A percentile compares a stretch with the other conserved stretches of the same genome.
Conservation (phyloP, 805 yeast species). For the Metschnikowia corniflorae region DNA sequence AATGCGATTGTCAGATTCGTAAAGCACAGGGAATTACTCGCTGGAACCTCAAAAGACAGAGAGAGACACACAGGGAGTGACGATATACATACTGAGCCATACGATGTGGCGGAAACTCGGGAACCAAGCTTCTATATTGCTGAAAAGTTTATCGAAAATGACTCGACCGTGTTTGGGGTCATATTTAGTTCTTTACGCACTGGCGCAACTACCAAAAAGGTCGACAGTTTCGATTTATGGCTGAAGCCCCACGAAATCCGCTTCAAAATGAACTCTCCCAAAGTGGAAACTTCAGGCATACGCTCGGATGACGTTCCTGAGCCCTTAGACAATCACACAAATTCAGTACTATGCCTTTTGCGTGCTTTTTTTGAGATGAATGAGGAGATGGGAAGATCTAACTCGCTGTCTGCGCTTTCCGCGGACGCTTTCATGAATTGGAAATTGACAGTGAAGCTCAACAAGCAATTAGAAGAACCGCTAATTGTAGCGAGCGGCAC, state of each 20-base stretch:
- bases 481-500: slow-evolving; percentile 82
- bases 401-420: slow-evolving; percentile 17
- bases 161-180: slow-evolving; percentile 75
- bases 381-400: slow-evolving; percentile 8
- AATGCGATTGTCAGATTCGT: slow-evolving; percentile 48
- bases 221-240: slow-evolving; percentile 58
- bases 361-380: slow-evolving; percentile 45
- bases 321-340: slow-evolving; percentile 27
- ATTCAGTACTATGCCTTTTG: slow-evolving; percentile 45
- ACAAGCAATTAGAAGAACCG: slow-evolving; percentile 86
- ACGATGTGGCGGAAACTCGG: not conserved
- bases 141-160: slow-evolving; percentile 56
- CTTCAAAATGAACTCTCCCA: slow-evolving; percentile 22
- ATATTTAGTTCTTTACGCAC: slow-evolving; percentile 49
- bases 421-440: slow-evolving; percentile 57
- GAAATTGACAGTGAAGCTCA: slow-evolving; percentile 80
- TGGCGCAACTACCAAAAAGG: slow-evolving; percentile 29
- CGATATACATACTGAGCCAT: not conserved
- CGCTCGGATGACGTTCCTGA: slow-evolving; percentile 17
- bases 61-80: not conserved
- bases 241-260: slow-evolving; percentile 48
- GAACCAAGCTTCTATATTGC: slow-evolving; percentile 53
- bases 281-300: not conserved
- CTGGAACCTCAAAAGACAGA: slow-evolving; percentile 2
- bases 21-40: slow-evolving; percentile 7